Evolutionary conservation across 2,329 filamentous ascomycete genomes (phyloP).

Genomic region (Penicillium fuscoglaucum): DNA sequence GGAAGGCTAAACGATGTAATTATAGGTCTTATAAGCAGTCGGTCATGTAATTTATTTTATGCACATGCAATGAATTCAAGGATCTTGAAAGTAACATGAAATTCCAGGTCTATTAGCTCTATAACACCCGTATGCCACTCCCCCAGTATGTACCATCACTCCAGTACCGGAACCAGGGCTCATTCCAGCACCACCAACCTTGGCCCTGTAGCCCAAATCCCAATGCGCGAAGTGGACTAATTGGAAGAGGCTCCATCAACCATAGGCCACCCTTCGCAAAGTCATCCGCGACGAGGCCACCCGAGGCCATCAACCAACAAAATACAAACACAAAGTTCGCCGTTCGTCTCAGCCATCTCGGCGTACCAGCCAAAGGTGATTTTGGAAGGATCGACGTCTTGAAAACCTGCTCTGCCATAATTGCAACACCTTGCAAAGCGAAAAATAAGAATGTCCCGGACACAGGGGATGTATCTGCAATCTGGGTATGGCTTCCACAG

Average conservation of each 20-base stretch:
- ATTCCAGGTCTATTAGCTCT: background rate
- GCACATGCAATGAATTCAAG: background rate
- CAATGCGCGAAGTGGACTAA: conserved; percentile 68
- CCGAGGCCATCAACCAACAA: conserved; percentile 68
- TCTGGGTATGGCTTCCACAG: conserved; percentile 65
- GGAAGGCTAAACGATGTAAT: conserved; percentile 21
- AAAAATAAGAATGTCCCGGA: conserved; percentile 67
- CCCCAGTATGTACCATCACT: conserved; percentile 64
- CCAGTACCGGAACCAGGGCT: conserved; percentile 59
- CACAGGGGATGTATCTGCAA: conserved; percentile 60
- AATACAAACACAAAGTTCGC: conserved; percentile 65
- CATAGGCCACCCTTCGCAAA: conserved; percentile 72
- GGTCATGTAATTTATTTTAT: background rate
- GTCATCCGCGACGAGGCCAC: conserved; percentile 69
- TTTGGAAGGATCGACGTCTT: conserved; percentile 39
- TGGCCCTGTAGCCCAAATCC: conserved; percentile 64
- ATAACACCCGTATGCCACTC: conserved; percentile 48
- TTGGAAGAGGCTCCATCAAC: conserved; percentile 77
- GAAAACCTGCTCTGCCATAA: conserved; percentile 58
- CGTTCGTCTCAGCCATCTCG: conserved; percentile 49
- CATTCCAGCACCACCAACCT: conserved; percentile 67
- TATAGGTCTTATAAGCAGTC: background rate
- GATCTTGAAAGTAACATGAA: background rate
- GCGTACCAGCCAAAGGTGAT: conserved; percentile 37
- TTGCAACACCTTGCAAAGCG: conserved; percentile 64